These are phyloP conservation scores for Chlorella vulgaris DNA, from an alignment of 139 green algal species.

Conservation along the genomic window DNA sequence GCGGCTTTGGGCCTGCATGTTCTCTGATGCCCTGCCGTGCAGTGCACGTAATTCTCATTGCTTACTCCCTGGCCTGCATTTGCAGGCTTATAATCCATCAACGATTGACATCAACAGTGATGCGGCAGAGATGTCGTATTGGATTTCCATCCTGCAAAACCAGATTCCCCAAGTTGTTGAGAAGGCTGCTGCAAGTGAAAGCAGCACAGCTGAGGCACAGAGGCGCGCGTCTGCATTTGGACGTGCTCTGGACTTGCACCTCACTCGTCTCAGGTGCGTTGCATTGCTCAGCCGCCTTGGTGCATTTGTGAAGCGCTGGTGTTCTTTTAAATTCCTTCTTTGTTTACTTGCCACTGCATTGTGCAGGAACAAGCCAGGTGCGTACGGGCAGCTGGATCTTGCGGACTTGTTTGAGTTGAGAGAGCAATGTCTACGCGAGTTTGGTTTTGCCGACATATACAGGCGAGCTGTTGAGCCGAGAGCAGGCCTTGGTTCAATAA, in stretches of 20 bases:
- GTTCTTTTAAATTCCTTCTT: too few relatives aligned
- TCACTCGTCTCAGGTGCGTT: constrained; percentile 65
- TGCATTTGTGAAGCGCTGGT: too few relatives aligned
- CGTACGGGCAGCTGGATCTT: constrained; percentile 90
- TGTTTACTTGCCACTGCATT: background rate
- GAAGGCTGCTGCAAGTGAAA: constrained; percentile 71
- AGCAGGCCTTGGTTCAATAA: background rate
- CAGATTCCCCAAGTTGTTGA: constrained; percentile 76
- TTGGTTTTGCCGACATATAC: constrained; percentile 96
- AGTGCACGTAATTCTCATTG: too few relatives aligned
- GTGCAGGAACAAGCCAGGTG: constrained; percentile 63
- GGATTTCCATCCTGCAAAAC: constrained; percentile 82
- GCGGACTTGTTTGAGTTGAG: constrained; percentile 95
- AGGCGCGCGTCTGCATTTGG: constrained; percentile 84
- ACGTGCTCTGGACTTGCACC: constrained; percentile 77
- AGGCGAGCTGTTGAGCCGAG: constrained; percentile 35
- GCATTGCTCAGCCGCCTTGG: too few relatives aligned
- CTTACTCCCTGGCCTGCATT: background rate
- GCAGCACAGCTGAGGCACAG: constrained; percentile 48
- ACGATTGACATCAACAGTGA: constrained; percentile 88
- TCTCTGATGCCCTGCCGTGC: background rate
- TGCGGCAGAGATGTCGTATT: constrained; percentile 86
- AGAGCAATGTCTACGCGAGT: constrained; percentile 97
- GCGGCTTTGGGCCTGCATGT: background rate
- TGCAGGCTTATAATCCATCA: constrained; percentile 84